A percentile compares a stretch with the other conserved stretches of the same genome.
These are phyloP conservation scores for Venturia nashicola DNA, from an alignment of 2,329 filamentous ascomycete genomes.

Conservation along the genomic window DNA sequence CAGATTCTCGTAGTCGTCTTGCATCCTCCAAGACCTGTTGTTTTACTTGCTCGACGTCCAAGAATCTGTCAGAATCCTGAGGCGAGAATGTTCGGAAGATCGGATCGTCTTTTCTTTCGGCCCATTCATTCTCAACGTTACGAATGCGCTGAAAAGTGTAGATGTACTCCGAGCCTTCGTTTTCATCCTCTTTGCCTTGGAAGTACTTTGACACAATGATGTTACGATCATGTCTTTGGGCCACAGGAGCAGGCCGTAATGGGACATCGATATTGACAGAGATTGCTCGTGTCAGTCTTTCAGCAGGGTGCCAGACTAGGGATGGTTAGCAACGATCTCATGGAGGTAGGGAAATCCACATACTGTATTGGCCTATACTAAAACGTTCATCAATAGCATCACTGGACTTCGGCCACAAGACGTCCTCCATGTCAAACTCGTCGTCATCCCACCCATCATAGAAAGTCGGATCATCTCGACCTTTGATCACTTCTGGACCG, in stretches of 20 bases:
- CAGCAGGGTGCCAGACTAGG: conserved; percentile 9
- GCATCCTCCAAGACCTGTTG: not conserved
- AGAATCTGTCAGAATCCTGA: not conserved
- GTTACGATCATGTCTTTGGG: not conserved
- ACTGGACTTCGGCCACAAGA: conserved; percentile 9
- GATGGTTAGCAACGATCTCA: not conserved
- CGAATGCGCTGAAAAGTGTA: conserved; percentile 7
- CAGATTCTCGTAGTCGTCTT: not conserved
- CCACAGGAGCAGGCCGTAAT: not conserved
- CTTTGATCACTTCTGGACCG: not conserved
- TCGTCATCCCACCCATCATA: conserved; percentile 8
- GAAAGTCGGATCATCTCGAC: conserved; percentile 7
- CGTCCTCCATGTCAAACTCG: conserved; percentile 8
- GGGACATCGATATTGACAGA: not conserved
- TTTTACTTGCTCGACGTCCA: not conserved
- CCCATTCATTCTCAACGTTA: conserved; percentile 8
- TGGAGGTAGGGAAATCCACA: not conserved
- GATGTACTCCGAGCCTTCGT: conserved; percentile 5
- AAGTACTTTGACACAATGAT: conserved; percentile 10
- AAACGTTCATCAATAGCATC: conserved; percentile 9
- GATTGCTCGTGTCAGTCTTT: conserved; percentile 5
- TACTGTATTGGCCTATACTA: conserved; percentile 9
- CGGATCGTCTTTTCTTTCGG: conserved; percentile 10
- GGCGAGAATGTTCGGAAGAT: conserved; percentile 7
- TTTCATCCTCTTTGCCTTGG: not conserved